Base-by-base conservation (phyloP, 139 green algal genomes). In the Auxenochlorella protothecoides region DNA sequence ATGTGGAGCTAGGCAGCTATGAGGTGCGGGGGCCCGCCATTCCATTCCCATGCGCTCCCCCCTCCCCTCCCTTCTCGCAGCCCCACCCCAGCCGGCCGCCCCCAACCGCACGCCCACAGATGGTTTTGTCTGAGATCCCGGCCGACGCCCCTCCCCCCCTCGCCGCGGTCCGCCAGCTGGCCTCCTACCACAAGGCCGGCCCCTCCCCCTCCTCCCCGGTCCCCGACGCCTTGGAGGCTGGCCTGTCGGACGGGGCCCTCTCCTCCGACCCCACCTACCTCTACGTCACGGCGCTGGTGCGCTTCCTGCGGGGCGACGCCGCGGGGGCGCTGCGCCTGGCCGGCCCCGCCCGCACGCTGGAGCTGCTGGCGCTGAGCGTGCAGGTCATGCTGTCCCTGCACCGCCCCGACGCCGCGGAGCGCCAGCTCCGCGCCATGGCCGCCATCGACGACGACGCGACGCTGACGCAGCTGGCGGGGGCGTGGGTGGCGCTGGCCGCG, bases 1-100 rank as follows among this genome's bases (percentile, higher is more conserved):
- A 99, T 83, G 93, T 99, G 53, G 95, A 92, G 4, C 76, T 98
- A 4, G 93, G 95, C 8, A 92, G 80, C 74, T 91, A 92, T 63
- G 87, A 97, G 78, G 94, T 98, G 65, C 51, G 81, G 61, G 14
- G 8, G 27, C 27, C 27, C 27, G 27, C 27, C 27, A 44, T 44
- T 63, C 59, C 59, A 12, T 12, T 12, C 59, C 59, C 12, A 11
- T 63, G 11, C 10, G 12, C 59, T 12, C 12, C 59, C 59, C 59
- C 2, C 59, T 12, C 59, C 12, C 59, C 59, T 12, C 2, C 12
- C 59, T 63, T 12, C 59, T 63, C 59, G 11, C 59, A 12, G 10
- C 59, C 59, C 59, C 12, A 11, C 12, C 59, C 11, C 27, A 44
- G 27, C 27, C 27, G 27, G 27, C 27, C 27, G 27, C 27, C 27